phyloP scores from a whole-genome alignment of 2,329 filamentous ascomycete genomes.

The Mariannaea elegans region DNA sequence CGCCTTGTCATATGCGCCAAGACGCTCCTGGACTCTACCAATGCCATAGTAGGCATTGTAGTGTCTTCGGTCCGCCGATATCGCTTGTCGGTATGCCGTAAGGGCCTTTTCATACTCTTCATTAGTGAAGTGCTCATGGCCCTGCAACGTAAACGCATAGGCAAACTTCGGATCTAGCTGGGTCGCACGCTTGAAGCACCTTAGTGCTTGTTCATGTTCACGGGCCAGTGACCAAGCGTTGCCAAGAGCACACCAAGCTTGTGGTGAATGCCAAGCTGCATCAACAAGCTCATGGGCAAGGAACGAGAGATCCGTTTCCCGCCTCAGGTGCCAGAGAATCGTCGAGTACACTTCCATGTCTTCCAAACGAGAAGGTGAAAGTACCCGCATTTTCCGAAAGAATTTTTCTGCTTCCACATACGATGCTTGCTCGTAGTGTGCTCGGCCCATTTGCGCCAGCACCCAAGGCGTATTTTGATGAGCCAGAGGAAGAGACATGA shows the following conservation, averaged over 20 bases:
- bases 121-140: slow-evolving; percentile 93
- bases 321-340: slow-evolving; percentile 97
- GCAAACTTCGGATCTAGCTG: slow-evolving; percentile 91
- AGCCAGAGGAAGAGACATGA: slow-evolving; percentile 72
- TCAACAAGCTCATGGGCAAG: slow-evolving; percentile 91
- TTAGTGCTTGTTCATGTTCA: slow-evolving; percentile 93
- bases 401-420: slow-evolving; percentile 88
- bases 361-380: slow-evolving; percentile 84
- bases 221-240: slow-evolving; percentile 93
- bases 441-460: slow-evolving; percentile 86
- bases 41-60: slow-evolving; percentile 99
- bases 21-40: slow-evolving; percentile 83
- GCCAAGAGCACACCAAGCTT: slow-evolving; percentile 95
- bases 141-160: slow-evolving; percentile 94
- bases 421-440: slow-evolving; percentile 88
- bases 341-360: slow-evolving; percentile 99
- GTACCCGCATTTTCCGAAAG: slow-evolving; percentile 80
- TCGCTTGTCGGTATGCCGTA: slow-evolving; percentile 84
- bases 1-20: slow-evolving; percentile 90
- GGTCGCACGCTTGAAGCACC: slow-evolving; percentile 93
- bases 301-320: slow-evolving; percentile 90
- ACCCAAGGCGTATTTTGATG: slow-evolving; percentile 96
- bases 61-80: slow-evolving; percentile 86
- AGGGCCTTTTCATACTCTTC: slow-evolving; percentile 98
- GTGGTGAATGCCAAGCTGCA: slow-evolving; percentile 84